These are phyloP conservation scores for Xylariaceae sp. DNA, from an alignment of 2,329 filamentous ascomycete species.

Conservation along the genomic window DNA sequence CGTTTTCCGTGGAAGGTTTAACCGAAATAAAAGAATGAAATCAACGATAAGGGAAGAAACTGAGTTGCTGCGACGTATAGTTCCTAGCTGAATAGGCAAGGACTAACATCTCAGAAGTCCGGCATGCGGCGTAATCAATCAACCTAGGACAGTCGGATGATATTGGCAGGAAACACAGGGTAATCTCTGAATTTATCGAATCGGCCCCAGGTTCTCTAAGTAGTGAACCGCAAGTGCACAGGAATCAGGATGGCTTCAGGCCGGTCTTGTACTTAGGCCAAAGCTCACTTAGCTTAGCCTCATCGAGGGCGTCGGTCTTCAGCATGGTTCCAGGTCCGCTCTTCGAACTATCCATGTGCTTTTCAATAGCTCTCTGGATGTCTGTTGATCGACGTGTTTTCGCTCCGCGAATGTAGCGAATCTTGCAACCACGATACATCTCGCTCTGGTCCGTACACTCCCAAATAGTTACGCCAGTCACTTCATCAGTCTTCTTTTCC, in stretches of 20 bases:
- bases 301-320: neutral
- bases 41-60: too few relatives aligned
- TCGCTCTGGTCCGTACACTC: neutral
- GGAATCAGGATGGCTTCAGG: neutral
- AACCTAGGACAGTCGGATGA: too few relatives aligned
- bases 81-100: too few relatives aligned
- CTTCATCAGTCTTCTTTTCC: neutral
- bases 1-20: too few relatives aligned
- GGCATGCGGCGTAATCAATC: too few relatives aligned
- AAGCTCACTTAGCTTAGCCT: neutral
- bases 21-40: too few relatives aligned
- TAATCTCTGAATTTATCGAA: too few relatives aligned
- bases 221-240: too few relatives aligned
- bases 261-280: neutral
- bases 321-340: neutral
- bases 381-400: neutral
- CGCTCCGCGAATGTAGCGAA: neutral
- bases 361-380: neutral
- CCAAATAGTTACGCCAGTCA: neutral
- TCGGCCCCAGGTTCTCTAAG: too few relatives aligned
- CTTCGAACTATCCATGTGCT: neutral
- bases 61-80: too few relatives aligned
- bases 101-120: too few relatives aligned
- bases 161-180: too few relatives aligned
- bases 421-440: neutral